Conservation (phyloP, 169 alveolate genomes). For the Plasmodium gonderi region DNA sequence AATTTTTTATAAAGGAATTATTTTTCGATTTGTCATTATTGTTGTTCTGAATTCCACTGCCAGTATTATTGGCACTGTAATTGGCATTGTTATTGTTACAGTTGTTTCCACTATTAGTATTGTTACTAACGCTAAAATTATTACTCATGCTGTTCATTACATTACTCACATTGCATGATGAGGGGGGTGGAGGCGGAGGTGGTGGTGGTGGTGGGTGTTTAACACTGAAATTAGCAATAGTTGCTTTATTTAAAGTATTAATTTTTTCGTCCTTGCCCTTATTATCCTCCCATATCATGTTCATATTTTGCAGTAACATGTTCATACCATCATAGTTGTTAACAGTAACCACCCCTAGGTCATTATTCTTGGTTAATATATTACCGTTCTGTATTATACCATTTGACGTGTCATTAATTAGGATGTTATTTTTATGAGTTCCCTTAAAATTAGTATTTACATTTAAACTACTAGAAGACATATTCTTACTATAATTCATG, state of each 20-base stretch:
- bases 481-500: slow-evolving; percentile 14
- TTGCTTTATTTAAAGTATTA: slow-evolving; percentile 7
- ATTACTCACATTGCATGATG: not conserved
- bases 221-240: not conserved
- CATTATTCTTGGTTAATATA: not conserved
- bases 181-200: slow-evolving; percentile 56
- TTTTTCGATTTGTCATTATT: not conserved
- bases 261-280: slow-evolving; percentile 32
- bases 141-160: not conserved
- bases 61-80: not conserved
- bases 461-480: not conserved
- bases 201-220: slow-evolving; percentile 24
- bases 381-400: slow-evolving; percentile 9
- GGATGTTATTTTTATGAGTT: not conserved
- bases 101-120: not conserved
- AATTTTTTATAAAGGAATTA: not conserved
- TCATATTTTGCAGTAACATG: slow-evolving; percentile 17
- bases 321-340: slow-evolving; percentile 9
- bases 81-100: not conserved
- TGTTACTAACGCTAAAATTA: not conserved
- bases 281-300: slow-evolving; percentile 5
- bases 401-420: not conserved
- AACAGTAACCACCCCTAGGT: not conserved
- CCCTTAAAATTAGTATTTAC: slow-evolving; percentile 6
- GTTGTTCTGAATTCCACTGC: not conserved